Conservation (phyloP, 1,284 basidiomycete species). For the Boletus mariae region DNA sequence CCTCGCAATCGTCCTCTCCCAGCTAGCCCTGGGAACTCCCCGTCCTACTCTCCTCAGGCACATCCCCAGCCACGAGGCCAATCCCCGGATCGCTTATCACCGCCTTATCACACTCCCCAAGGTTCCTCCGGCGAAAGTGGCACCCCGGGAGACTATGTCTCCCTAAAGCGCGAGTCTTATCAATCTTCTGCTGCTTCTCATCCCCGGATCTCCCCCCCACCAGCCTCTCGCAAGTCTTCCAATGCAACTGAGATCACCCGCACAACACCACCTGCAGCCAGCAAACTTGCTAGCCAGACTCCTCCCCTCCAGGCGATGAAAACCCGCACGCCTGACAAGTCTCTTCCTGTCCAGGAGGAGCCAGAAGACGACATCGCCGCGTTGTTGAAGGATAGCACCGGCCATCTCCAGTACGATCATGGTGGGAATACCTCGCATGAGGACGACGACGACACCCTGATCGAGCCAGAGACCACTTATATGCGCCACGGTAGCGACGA, state of each 20-base stretch:
- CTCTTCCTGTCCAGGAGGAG: conserved; percentile 74
- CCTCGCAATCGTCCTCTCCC: conserved; percentile 44
- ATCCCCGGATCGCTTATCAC: conserved; percentile 55
- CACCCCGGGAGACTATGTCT: conserved; percentile 37
- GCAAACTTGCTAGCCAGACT: conserved; percentile 49
- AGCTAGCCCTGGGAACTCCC: conserved; percentile 41
- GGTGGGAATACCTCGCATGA: conserved; percentile 38
- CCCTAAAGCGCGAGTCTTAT: conserved; percentile 51
- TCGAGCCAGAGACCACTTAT: conserved; percentile 40
- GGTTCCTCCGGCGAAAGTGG: conserved; percentile 51
- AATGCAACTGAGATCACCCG: conserved; percentile 38
- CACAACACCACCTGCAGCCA: conserved; percentile 40
- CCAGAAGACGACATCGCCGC: conserved; percentile 57
- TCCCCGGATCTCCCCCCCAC: conserved; percentile 30
- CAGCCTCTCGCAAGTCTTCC: conserved; percentile 35
- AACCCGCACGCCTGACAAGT: conserved; percentile 64
- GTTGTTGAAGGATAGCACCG: conserved; percentile 27
- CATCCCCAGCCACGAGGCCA: conserved; percentile 31
- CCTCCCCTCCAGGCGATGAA: conserved; percentile 53
- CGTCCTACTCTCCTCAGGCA: conserved; percentile 42
- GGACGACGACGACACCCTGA: conserved; percentile 48
- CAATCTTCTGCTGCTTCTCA: conserved; percentile 18
- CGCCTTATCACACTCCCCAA: conserved; percentile 49
- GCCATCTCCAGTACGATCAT: conserved; percentile 25
- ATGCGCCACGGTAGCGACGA: conserved; percentile 30